These are phyloP conservation scores for Sutorius australiensis DNA, from an alignment of 768 basidiomycete genomes.

Conservation along the genomic window DNA sequence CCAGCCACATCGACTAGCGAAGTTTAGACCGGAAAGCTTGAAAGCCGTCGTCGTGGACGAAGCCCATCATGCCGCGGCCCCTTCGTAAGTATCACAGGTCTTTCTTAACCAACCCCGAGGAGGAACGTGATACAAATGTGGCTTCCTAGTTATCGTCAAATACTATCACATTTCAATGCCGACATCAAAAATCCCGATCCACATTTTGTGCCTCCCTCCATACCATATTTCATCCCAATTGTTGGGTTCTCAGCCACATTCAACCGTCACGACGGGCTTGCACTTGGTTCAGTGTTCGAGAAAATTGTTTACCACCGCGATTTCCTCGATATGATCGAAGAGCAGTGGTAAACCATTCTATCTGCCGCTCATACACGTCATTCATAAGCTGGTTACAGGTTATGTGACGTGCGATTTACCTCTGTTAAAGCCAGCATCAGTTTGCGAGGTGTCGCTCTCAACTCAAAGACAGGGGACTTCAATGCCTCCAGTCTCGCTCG, in stretches of 20 bases:
- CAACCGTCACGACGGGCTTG: constrained; percentile 85
- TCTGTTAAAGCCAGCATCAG: constrained; percentile 73
- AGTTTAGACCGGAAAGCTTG: constrained; percentile 64
- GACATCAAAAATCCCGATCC: constrained; percentile 55
- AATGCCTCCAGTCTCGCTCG: constrained; percentile 71
- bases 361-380: neutral
- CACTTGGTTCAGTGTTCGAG: constrained; percentile 85
- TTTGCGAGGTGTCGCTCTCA: constrained; percentile 63
- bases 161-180: constrained; percentile 80
- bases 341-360: constrained; percentile 61
- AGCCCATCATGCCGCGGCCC: constrained; percentile 93
- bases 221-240: constrained; percentile 63
- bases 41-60: constrained; percentile 88
- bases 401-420: constrained; percentile 84
- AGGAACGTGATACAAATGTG: constrained; percentile 4
- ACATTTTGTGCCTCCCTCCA: constrained; percentile 33
- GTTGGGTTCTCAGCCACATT: constrained; percentile 97
- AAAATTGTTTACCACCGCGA: constrained; percentile 90
- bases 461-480: constrained; percentile 74
- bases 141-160: constrained; percentile 61
- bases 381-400: constrained; percentile 41
- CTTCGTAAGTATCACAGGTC: constrained; percentile 56
- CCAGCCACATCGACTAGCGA: constrained; percentile 57
- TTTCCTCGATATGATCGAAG: constrained; percentile 89
- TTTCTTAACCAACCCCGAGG: neutral